Evolutionary conservation across 192 early-diverging fungal genomes (phyloP), one percentile per base, ranked within the genome.

Genomic region (Umbelopsis ramanniana): DNA sequence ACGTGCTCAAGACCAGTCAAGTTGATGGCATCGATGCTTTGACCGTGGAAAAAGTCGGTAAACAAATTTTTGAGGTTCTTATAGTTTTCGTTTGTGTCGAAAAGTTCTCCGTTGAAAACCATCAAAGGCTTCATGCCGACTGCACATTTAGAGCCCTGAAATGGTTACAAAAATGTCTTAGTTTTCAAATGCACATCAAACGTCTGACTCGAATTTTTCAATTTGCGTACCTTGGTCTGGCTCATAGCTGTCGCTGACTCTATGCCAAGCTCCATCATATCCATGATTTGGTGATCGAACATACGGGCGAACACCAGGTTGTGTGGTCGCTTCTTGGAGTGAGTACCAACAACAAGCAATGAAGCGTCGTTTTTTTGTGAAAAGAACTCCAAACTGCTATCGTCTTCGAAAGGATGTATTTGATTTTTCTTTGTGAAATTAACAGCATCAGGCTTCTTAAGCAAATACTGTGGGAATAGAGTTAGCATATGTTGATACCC

Each of bases 311-410:
- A 89, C 3, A 91, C 88, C 70, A 99, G 81, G 79, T 96, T 97
- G 77, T 98, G 90, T 22, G 98, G 97, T 68, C 97, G 86, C 82
- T 99, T 99, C 82, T 99, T 99, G 70, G 90, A 92, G 81, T 98
- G 96, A 46, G 88, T 90, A 55, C 93, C 97, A 24, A 98, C 81
- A 46, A 96, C 90, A 72, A 98, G 91, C 23, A 98, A 84, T 2
- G 95, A 92, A 67, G 93, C 85, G 84, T 99, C 96, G 80, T 98
- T 98, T 84, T 98, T 99, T 76, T 89, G 88, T n/a, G 93, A 89
- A 70, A 98, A 94, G 69, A 98, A 97, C 82, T 99, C 93, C 29
- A 97, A 82, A 46, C 89, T 88, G 26, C 92, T 90, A 15, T 94
- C 90, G 71, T 98, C 93, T 72, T 99, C 98, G 75, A 99, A 99